Evolutionary conservation across 768 basidiomycete genomes (phyloP).

Genomic region (Xerocomus potaroensis): DNA sequence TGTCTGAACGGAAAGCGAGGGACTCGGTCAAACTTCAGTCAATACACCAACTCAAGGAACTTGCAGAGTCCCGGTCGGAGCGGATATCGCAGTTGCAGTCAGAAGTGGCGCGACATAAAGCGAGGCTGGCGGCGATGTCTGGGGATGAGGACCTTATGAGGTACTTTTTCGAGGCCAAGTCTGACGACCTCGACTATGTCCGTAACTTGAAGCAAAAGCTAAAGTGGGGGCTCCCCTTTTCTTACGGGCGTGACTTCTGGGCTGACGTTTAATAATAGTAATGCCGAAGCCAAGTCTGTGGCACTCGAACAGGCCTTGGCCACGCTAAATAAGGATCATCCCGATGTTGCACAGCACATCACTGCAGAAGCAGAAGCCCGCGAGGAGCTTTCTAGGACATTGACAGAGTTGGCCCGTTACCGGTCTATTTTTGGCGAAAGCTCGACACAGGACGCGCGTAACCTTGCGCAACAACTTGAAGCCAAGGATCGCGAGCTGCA

Average conservation of each 20-base stretch:
- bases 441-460: conserved; percentile 46
- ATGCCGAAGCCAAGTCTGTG: conserved; percentile 44
- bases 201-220: conserved; percentile 51
- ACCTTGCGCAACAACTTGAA: conserved; percentile 52
- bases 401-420: conserved; percentile 54
- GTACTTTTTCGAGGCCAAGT: conserved; percentile 59
- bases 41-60: conserved; percentile 56
- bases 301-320: conserved; percentile 52
- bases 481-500: conserved; percentile 67
- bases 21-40: conserved; percentile 57
- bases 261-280: conserved; percentile 36
- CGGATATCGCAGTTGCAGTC: conserved; percentile 68
- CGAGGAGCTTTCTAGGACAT: conserved; percentile 43
- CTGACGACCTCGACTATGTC: conserved; percentile 49
- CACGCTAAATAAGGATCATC: conserved; percentile 42
- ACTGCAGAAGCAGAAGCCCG: conserved; percentile 48
- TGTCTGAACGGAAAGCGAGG: conserved; percentile 63
- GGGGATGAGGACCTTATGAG: conserved; percentile 68
- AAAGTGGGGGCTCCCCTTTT: conserved; percentile 38
- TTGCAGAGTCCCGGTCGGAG: conserved; percentile 67
- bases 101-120: conserved; percentile 69
- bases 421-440: conserved; percentile 59
- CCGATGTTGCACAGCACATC: conserved; percentile 50
- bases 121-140: conserved; percentile 68
- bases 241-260: not conserved